Evolutionary conservation across 305 asterid genomes (phyloP).

Genomic region (Fraxinus sp.): DNA sequence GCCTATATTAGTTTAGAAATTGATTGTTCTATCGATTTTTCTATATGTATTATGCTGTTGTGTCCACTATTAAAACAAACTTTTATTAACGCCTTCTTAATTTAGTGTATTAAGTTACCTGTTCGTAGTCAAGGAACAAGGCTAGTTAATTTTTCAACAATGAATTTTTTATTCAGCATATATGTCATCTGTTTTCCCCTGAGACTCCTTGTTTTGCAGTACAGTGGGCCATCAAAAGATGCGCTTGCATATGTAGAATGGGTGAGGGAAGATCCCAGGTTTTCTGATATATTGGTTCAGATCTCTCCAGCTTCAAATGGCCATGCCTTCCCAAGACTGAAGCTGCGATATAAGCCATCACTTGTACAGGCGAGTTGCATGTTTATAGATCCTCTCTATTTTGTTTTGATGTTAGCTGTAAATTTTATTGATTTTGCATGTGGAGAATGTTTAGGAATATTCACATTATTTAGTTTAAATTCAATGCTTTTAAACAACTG

Average conservation of each 20-base stretch:
- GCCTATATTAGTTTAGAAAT: not conserved
- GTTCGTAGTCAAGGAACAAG: not conserved
- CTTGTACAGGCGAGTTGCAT: constrained; percentile 84
- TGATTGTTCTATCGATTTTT: not conserved
- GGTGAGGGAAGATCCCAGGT: constrained; percentile 75
- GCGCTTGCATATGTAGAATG: constrained; percentile 79
- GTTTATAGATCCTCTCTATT: constrained; percentile 3
- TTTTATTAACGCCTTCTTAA: not conserved
- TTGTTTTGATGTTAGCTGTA: not conserved
- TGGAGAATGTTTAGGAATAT: not conserved
- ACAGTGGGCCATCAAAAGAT: constrained; percentile 89
- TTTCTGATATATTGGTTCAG: constrained; percentile 76
- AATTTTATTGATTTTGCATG: not conserved
- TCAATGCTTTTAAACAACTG: not conserved
- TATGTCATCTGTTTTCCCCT: constrained; percentile 9
- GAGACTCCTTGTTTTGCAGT: constrained; percentile 55
- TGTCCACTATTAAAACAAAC: not conserved
- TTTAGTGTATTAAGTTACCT: not conserved
- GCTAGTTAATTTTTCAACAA: not conserved
- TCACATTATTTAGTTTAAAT: not conserved
- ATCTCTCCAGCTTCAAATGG: constrained; percentile 65
- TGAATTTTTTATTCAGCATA: not conserved
- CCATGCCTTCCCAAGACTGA: constrained; percentile 88
- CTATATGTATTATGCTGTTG: not conserved
- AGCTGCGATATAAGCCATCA: constrained; percentile 91